Base-by-base conservation (phyloP, 495 filamentous ascomycete genomes). In the Hypomontagnella submonticulosa region DNA sequence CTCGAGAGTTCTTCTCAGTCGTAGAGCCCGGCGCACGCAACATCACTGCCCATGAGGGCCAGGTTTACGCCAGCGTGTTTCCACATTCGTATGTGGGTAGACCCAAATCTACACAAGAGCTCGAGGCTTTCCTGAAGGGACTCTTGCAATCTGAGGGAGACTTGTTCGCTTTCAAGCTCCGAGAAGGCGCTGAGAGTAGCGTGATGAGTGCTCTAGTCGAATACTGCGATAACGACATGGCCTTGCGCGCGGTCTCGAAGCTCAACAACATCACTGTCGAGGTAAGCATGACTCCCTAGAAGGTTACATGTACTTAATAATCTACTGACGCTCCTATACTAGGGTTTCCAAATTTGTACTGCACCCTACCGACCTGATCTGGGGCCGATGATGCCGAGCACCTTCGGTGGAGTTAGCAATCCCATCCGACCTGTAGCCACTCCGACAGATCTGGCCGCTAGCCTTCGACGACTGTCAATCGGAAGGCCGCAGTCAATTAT, bases 91-190 rank as follows among this genome's bases (percentile, higher is more conserved):
- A 27, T 6, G 23, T 27, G 18, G 68, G 65, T 16, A 41, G 37
- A 30, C 42, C 54, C 37, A 40, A 73, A 23, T 69, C 73, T 34
- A 41, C 46, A 4, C 57, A 63, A 4, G 69, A 73, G 7, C 71
- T 83, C 12, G 77, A 86, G 47, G 67, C 73, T 16, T 72, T 74
- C 16, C 60, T 89, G 1, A 79, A 81, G 41, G 73, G 73, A 8
- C 71, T 87, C 33, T 73, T 87, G 13, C 76, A 76, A 48, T 75
- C 75, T 0, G 81, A 87, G 61, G 87, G 87, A 3, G 78, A 82
- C 46, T 69, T 91, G 3, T 80, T 78, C 63, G 80, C 84, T 0
- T 83, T 85, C 50, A 77, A 82, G 54, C 61, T 69, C 4, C 67
- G 76, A 27, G 61, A 66, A 23, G 66, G 71, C 1, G 48, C 72